A percentile compares a stretch with the other conserved stretches of the same genome.
Evolutionary conservation across 1,284 basidiomycete species (phyloP).

Genomic region (Fomitiporia mediterranea): DNA sequence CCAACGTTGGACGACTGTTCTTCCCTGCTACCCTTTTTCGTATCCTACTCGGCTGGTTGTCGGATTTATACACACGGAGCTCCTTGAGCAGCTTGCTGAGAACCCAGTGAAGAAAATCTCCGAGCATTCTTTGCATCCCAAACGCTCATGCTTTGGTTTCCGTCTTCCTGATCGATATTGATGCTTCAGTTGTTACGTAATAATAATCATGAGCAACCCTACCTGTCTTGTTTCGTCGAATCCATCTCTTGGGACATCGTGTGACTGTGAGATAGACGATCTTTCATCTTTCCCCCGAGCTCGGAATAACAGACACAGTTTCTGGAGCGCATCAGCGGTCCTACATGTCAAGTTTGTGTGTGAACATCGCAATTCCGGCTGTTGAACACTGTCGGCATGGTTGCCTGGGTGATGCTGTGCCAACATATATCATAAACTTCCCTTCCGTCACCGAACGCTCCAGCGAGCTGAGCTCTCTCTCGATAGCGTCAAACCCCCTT

Average conservation of each 20-base stretch:
- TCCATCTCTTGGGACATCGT: not conserved
- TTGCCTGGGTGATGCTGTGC: conserved; percentile 7
- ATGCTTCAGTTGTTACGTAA: not conserved
- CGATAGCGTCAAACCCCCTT: conserved; percentile 1
- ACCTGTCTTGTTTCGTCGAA: not conserved
- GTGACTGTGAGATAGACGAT: not conserved
- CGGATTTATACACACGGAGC: too few species aligned
- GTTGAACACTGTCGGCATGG: conserved; percentile 2
- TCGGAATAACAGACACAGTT: not conserved
- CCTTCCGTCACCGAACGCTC: not conserved
- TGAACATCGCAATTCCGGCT: conserved; percentile 2
- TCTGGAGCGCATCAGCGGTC: not conserved
- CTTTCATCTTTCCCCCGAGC: not conserved
- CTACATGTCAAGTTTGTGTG: too few species aligned
- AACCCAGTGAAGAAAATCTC: too few species aligned
- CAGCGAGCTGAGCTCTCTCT: conserved; percentile 7
- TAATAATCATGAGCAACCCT: not conserved
- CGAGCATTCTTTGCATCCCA: too few species aligned
- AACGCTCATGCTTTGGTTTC: too few species aligned
- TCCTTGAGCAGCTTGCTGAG: too few species aligned
- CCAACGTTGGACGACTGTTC: not conserved
- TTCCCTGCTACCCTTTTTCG: too few species aligned
- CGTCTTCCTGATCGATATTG: too few species aligned
- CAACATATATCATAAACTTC: not conserved
- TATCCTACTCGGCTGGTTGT: too few species aligned